phyloP scores from a whole-genome alignment of 2,329 filamentous ascomycete species.

The Colletotrichum liaoningense region DNA sequence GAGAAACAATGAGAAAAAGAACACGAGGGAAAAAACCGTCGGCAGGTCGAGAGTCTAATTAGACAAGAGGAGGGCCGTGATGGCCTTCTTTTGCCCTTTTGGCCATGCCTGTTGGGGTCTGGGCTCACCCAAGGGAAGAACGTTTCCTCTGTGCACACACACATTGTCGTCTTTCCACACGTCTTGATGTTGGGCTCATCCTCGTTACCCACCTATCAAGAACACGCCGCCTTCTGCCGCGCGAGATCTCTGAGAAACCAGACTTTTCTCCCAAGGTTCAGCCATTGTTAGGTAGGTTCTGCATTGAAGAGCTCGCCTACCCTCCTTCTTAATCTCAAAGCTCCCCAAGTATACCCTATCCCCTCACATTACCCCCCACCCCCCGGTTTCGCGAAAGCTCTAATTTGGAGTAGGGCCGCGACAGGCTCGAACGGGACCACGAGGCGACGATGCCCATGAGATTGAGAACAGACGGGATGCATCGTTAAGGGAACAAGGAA shows the following conservation, averaged over 20 bases:
- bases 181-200: neutral
- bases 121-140: neutral
- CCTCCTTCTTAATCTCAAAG: neutral
- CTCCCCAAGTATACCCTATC: neutral
- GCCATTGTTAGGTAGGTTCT: constrained; percentile 14
- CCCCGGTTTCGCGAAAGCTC: neutral
- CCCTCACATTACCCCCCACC: neutral
- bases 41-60: constrained; percentile 10
- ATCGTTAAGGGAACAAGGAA: neutral
- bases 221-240: too few relatives aligned
- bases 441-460: neutral
- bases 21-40: neutral
- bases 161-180: neutral
- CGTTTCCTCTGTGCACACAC: neutral
- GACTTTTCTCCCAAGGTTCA: neutral
- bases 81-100: constrained; percentile 18
- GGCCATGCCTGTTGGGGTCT: constrained; percentile 10
- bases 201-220: too few relatives aligned
- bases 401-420: neutral
- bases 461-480: neutral
- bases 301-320: constrained; percentile 17
- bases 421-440: neutral
- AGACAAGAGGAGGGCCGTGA: constrained; percentile 10
- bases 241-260: too few relatives aligned
- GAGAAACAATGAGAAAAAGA: neutral